Conservation (phyloP, 2,329 filamentous ascomycete genomes). For the Talaromyces verruculosus region DNA sequence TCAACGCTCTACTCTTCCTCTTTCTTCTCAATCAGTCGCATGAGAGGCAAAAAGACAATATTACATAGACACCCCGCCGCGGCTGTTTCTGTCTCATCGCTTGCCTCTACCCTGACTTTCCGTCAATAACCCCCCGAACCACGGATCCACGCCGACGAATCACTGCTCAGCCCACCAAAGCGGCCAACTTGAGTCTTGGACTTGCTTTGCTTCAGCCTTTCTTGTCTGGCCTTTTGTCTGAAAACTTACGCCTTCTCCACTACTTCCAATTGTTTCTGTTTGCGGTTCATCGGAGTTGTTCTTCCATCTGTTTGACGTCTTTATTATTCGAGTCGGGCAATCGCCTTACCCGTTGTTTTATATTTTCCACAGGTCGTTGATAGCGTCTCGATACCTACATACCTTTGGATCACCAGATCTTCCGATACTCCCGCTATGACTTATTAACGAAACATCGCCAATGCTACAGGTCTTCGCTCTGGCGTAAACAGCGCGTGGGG, state of each 20-base stretch:
- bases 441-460: conserved; percentile 4
- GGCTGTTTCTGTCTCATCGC: background rate
- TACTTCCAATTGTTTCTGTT: background rate
- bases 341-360: background rate
- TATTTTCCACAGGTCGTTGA: background rate
- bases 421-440: conserved; percentile 9
- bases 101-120: conserved; percentile 5
- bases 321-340: background rate
- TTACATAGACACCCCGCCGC: background rate
- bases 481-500: background rate
- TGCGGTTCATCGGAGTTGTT: background rate
- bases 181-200: background rate
- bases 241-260: background rate
- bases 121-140: conserved; percentile 12
- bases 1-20: background rate
- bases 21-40: background rate
- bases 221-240: background rate
- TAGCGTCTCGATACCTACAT: background rate
- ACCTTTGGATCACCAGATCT: background rate
- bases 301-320: background rate
- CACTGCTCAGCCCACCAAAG: background rate
- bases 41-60: background rate
- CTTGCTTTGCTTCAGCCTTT: background rate
- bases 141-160: conserved; percentile 17
- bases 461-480: conserved; percentile 5